Evolutionary conservation across 2,329 filamentous ascomycete species (phyloP).

Genomic region (Penicillium sp.): DNA sequence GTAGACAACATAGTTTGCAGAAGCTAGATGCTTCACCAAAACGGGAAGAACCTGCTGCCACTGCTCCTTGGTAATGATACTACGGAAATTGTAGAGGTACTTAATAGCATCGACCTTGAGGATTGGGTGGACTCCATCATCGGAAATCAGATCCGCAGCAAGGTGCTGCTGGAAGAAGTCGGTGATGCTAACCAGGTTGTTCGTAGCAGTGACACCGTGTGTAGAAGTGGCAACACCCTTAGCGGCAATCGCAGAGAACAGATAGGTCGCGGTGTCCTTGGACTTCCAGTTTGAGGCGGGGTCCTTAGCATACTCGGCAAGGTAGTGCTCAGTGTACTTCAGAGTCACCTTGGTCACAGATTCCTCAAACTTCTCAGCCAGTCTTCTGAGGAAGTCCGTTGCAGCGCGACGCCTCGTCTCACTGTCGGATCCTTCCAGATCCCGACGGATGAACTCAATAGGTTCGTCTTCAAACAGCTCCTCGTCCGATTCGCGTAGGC

Average conservation of each 20-base stretch:
- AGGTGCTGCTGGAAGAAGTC: slow-evolving; percentile 95
- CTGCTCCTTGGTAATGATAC: slow-evolving; percentile 86
- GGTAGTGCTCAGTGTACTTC: slow-evolving; percentile 83
- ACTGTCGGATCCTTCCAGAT: slow-evolving; percentile 93
- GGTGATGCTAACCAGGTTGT: slow-evolving; percentile 82
- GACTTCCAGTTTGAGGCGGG: slow-evolving; percentile 81
- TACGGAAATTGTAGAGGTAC: slow-evolving; percentile 95
- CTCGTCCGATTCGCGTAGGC: slow-evolving; percentile 86
- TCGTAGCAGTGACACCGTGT: slow-evolving; percentile 89
- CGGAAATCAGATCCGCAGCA: slow-evolving; percentile 80
- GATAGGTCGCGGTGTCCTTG: slow-evolving; percentile 97
- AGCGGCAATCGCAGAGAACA: slow-evolving; percentile 91
- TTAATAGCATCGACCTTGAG: slow-evolving; percentile 98
- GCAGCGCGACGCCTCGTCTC: slow-evolving; percentile 90
- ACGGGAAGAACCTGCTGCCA: slow-evolving; percentile 90
- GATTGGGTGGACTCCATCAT: slow-evolving; percentile 73
- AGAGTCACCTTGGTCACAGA: slow-evolving; percentile 85
- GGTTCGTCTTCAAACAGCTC: slow-evolving; percentile 98
- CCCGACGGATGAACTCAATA: slow-evolving; percentile 94
- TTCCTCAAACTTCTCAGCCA: slow-evolving; percentile 85
- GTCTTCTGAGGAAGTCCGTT: slow-evolving; percentile 87
- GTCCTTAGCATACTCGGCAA: slow-evolving; percentile 72
- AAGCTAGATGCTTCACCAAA: slow-evolving; percentile 86
- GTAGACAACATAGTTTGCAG: slow-evolving; percentile 93
- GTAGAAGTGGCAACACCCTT: slow-evolving; percentile 85